These are phyloP conservation scores for Candida sp. DNA, from an alignment of 1,139 yeast genomes.

Conservation along the genomic window DNA sequence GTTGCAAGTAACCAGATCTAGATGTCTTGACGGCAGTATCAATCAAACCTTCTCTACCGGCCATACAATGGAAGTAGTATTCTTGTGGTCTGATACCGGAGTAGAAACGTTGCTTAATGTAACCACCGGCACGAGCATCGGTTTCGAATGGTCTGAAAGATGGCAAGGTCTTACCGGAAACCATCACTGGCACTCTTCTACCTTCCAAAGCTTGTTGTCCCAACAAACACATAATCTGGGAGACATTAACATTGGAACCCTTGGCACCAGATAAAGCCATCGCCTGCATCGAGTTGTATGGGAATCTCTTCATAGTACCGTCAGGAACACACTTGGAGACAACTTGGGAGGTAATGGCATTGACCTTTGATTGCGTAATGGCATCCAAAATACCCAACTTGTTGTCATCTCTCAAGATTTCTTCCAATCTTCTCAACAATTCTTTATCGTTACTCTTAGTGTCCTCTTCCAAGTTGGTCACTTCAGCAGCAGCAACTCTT, in stretches of 20 bases:
- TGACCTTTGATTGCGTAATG: slow-evolving; percentile 92
- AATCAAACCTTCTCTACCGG: slow-evolving; percentile 99
- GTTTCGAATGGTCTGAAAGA: slow-evolving; percentile 97
- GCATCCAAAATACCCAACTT: slow-evolving; percentile 97
- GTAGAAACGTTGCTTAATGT: slow-evolving; percentile 95
- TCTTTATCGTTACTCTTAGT: slow-evolving; percentile 71
- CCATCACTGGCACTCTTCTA: slow-evolving; percentile 99
- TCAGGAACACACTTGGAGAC: slow-evolving; percentile 95
- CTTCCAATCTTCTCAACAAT: slow-evolving; percentile 87
- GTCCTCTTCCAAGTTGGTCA: slow-evolving; percentile 74
- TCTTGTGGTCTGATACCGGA: slow-evolving; percentile 99
- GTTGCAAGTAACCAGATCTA: slow-evolving; percentile 97
- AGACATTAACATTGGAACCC: slow-evolving; percentile 98
- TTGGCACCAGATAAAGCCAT: slow-evolving; percentile 99
- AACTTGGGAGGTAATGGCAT: slow-evolving; percentile 89
- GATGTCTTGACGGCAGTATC: slow-evolving; percentile 99
- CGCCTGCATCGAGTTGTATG: slow-evolving; percentile 96
- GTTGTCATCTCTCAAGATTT: slow-evolving; percentile 90
- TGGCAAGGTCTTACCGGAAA: slow-evolving; percentile 96
- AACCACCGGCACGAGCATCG: slow-evolving; percentile 98
- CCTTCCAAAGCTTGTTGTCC: slow-evolving; percentile 99
- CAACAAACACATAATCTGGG: slow-evolving; percentile 98
- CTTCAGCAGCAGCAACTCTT: slow-evolving; percentile 92
- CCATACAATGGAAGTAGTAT: slow-evolving; percentile 99
- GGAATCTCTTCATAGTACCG: slow-evolving; percentile 96